Conservation (phyloP, 495 filamentous ascomycete species). For the Aspergillus panamensis region DNA sequence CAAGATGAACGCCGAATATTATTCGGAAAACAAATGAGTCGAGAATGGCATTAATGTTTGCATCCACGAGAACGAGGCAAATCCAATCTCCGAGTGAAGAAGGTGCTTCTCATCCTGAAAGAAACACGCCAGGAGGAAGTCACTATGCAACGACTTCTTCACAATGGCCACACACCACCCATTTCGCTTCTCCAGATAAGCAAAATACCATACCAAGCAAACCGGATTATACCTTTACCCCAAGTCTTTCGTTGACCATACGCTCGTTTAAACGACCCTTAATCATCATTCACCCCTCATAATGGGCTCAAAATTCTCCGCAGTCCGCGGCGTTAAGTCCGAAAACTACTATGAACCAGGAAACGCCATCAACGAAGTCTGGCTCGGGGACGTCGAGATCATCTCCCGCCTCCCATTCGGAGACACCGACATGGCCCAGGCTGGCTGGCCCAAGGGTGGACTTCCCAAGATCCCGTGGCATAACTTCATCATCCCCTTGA, state of each 20-base stretch:
- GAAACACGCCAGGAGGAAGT: too few species aligned
- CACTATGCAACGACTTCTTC: background rate
- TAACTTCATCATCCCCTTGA: constrained; percentile 42
- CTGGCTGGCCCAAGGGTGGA: constrained; percentile 29
- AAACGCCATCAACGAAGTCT: constrained; percentile 42
- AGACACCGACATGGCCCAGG: constrained; percentile 36
- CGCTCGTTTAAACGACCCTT: background rate
- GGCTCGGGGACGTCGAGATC: constrained; percentile 33
- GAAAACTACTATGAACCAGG: constrained; percentile 32
- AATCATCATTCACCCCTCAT: background rate
- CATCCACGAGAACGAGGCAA: too few species aligned
- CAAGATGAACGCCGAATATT: too few species aligned
- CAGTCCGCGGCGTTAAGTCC: constrained; percentile 32
- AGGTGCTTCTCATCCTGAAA: too few species aligned
- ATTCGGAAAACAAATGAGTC: too few species aligned
- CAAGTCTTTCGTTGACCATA: background rate
- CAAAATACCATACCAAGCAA: background rate
- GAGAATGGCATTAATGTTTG: too few species aligned
- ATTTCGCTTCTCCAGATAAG: background rate
- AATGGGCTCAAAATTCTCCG: constrained; percentile 39
- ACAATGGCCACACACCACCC: background rate
- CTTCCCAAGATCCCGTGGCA: constrained; percentile 42
- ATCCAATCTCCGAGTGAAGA: too few species aligned
- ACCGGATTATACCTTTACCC: background rate
- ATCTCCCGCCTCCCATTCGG: constrained; percentile 40